phyloP scores from a whole-genome alignment of 1,284 basidiomycete genomes.

The Sanghuangporus sanghuang region DNA sequence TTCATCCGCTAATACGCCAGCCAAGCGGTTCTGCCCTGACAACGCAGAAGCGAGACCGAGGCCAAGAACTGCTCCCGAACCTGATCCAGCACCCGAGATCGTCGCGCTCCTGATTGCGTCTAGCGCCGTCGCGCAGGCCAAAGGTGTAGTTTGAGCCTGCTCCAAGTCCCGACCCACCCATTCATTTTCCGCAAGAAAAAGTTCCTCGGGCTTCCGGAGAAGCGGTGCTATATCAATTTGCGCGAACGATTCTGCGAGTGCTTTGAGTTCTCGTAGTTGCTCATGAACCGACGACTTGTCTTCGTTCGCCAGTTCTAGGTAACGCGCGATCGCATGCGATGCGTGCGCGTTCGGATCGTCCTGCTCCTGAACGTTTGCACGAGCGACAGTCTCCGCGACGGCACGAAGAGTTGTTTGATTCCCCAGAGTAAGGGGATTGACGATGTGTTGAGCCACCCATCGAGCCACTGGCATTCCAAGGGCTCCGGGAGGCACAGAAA shows the following conservation, averaged over 20 bases:
- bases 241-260: slow-evolving; percentile 33
- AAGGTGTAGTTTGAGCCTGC: background rate
- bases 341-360: background rate
- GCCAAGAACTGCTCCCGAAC: background rate
- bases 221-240: slow-evolving; percentile 66
- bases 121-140: slow-evolving; percentile 23
- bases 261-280: slow-evolving; percentile 36
- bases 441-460: slow-evolving; percentile 53
- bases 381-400: slow-evolving; percentile 21
- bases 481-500: slow-evolving; percentile 8
- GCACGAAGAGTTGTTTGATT: slow-evolving; percentile 36
- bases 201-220: slow-evolving; percentile 54
- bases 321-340: slow-evolving; percentile 17
- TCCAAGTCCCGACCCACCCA: slow-evolving; percentile 38
- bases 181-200: slow-evolving; percentile 57
- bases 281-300: slow-evolving; percentile 40
- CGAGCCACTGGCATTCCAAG: slow-evolving; percentile 45
- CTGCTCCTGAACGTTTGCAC: background rate
- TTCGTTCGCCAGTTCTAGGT: slow-evolving; percentile 14
- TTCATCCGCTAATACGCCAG: slow-evolving; percentile 27
- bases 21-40: background rate
- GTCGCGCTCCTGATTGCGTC: slow-evolving; percentile 24
- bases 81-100: slow-evolving; percentile 22
- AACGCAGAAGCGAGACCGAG: background rate
- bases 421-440: slow-evolving; percentile 60